A percentile compares a stretch with the other conserved stretches of the same genome.
These are phyloP conservation scores for Apiospora malaysiana DNA, from an alignment of 2,329 filamentous ascomycete species.

Conservation along the genomic window DNA sequence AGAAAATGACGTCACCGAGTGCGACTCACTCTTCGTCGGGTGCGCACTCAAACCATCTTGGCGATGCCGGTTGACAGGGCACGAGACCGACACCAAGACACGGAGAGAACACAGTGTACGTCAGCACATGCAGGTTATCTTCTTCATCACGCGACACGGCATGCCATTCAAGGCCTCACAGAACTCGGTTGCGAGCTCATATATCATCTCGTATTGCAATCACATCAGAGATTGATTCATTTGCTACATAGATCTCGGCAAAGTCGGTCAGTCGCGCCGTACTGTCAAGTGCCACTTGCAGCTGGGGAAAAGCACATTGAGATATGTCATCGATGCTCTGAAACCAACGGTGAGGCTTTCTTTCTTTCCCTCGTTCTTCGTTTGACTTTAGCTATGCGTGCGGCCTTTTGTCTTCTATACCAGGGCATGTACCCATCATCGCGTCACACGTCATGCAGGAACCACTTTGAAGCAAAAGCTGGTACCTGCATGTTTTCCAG, in stretches of 20 bases:
- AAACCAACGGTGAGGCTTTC: neutral
- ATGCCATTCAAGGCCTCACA: neutral
- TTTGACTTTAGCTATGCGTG: neutral
- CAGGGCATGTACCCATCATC: constrained; percentile 10
- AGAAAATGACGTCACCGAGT: neutral
- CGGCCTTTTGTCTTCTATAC: constrained; percentile 2
- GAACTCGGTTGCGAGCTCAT: neutral
- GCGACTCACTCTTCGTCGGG: neutral
- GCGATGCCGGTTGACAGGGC: neutral
- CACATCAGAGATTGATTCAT: neutral
- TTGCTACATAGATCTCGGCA: neutral
- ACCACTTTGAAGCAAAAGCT: constrained; percentile 13
- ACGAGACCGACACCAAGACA: constrained; percentile 1
- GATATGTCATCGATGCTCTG: neutral
- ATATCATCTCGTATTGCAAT: constrained; percentile 9
- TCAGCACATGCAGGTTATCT: constrained; percentile 4
- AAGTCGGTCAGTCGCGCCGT: neutral
- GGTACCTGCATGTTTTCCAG: constrained; percentile 15
- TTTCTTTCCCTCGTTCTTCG: neutral
- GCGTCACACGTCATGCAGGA: constrained; percentile 16
- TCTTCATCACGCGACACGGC: constrained; percentile 4
- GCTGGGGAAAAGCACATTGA: too few relatives aligned
- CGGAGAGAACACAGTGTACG: constrained; percentile 3
- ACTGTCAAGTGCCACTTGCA: neutral
- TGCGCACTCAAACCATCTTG: neutral